A percentile compares a stretch with the other conserved stretches of the same genome.
Evolutionary conservation across 2,329 filamentous ascomycete species (phyloP).

Genomic region (Aspergillus hiratsukae): DNA sequence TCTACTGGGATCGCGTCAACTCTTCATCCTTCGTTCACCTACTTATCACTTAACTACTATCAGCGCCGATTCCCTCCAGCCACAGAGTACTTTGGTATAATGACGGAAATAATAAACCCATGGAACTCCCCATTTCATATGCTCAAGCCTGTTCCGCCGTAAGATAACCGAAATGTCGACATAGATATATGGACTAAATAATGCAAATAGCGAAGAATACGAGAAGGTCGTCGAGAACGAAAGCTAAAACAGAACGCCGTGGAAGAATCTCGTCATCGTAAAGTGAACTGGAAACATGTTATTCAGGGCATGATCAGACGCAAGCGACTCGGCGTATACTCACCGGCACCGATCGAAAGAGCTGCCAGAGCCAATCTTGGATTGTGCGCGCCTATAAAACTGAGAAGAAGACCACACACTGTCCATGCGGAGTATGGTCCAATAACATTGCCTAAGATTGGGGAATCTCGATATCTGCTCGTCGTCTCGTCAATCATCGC

Average conservation of each 20-base stretch:
- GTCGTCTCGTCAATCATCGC: slow-evolving; percentile 28
- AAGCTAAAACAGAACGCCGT: neutral
- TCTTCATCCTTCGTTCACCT: neutral
- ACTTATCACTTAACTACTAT: neutral
- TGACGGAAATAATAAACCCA: neutral
- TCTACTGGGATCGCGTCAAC: neutral
- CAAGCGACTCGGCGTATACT: neutral
- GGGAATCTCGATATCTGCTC: slow-evolving; percentile 17
- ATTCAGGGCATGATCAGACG: neutral
- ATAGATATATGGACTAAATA: neutral
- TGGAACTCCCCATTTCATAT: neutral
- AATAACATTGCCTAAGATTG: slow-evolving; percentile 11
- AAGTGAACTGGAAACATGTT: neutral
- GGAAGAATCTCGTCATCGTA: neutral
- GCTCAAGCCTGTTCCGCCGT: neutral
- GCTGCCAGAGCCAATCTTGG: slow-evolving; percentile 17
- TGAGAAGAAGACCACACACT: slow-evolving; percentile 22
- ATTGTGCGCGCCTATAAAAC: slow-evolving; percentile 21
- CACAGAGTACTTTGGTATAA: neutral
- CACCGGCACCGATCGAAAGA: slow-evolving; percentile 14
- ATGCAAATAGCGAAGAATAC: neutral
- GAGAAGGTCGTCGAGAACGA: neutral
- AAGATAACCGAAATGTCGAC: neutral
- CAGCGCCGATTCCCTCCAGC: neutral
- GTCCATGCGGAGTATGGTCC: slow-evolving; percentile 20